Conservation (phyloP, 768 basidiomycete genomes). For the Kwoniella pini region DNA sequence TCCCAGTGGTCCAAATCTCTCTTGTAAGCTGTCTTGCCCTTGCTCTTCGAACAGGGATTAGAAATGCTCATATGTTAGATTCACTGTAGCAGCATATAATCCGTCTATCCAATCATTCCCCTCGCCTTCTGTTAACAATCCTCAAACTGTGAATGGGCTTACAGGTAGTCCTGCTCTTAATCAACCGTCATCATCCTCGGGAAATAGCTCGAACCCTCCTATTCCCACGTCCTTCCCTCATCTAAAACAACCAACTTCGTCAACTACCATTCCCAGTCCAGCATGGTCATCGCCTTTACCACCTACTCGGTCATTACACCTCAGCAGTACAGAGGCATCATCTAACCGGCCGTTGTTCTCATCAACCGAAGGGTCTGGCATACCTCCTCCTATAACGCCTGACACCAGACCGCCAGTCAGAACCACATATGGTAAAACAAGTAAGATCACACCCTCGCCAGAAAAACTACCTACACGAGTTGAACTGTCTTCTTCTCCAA, state of each 20-base stretch:
- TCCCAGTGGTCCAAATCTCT: not conserved
- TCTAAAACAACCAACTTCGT: conserved; percentile 12
- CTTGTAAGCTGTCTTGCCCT: not conserved
- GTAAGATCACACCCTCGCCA: conserved; percentile 6
- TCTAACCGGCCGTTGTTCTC: conserved; percentile 41
- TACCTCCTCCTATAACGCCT: conserved; percentile 5
- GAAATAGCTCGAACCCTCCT: conserved; percentile 4
- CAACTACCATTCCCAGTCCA: conserved; percentile 15
- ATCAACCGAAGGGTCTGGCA: conserved; percentile 33
- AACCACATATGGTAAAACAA: conserved; percentile 8
- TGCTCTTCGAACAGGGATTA: not conserved
- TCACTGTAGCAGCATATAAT: conserved; percentile 3
- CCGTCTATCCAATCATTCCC: conserved; percentile 34
- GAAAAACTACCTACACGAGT: not conserved
- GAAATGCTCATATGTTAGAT: too few species aligned
- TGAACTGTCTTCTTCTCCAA: conserved; percentile 9
- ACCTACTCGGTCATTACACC: conserved; percentile 1
- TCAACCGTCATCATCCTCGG: conserved; percentile 1
- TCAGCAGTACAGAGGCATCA: conserved; percentile 23
- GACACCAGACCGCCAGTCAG: conserved; percentile 1
- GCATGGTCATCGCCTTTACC: conserved; percentile 16
- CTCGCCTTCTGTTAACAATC: conserved; percentile 7
- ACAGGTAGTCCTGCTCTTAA: not conserved
- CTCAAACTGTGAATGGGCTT: not conserved
- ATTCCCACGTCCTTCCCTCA: conserved; percentile 13